A percentile compares a stretch with the other conserved stretches of the same genome.
phyloP scores from a whole-genome alignment of 2,329 filamentous ascomycete genomes.

The Alternaria burnsii region DNA sequence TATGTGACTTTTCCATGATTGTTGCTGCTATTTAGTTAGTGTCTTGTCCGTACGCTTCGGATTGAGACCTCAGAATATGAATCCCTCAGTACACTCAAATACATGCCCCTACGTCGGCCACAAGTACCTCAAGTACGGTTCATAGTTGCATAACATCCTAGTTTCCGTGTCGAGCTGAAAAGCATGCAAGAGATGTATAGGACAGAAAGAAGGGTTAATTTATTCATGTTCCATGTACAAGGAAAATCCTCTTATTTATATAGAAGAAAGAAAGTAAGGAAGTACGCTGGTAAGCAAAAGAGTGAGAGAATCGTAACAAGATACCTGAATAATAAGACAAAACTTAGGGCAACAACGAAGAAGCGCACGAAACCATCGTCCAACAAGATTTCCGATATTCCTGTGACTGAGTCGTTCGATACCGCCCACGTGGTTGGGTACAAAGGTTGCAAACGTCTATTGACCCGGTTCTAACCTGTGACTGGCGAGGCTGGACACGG shows the following conservation, averaged over 20 bases:
- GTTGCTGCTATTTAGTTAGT: not conserved
- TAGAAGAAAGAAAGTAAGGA: no score
- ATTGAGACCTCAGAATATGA: not conserved
- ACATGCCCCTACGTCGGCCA: not conserved
- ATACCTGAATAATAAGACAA: no score
- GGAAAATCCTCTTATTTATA: no score
- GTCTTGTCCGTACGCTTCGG: not conserved
- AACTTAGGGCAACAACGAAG: not conserved
- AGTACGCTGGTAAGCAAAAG: no score
- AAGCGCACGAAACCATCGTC: not conserved
- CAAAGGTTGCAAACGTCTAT: not conserved
- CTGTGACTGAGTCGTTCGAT: not conserved
- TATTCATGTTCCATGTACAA: no score
- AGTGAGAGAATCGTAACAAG: no score
- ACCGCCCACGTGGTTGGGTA: not conserved
- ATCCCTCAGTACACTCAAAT: not conserved
- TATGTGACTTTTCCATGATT: not conserved
- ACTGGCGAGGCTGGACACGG: not conserved
- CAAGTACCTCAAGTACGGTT: not conserved
- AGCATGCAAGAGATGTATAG: not conserved
- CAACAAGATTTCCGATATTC: not conserved
- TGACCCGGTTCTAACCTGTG: not conserved
- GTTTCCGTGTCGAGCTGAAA: not conserved
- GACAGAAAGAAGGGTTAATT: no score
- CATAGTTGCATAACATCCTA: not conserved